A percentile compares a stretch with the other conserved stretches of the same genome.
Evolutionary conservation across 1,139 yeast genomes (phyloP).

Genomic region (Yamadazyma pseudoaaseri): DNA sequence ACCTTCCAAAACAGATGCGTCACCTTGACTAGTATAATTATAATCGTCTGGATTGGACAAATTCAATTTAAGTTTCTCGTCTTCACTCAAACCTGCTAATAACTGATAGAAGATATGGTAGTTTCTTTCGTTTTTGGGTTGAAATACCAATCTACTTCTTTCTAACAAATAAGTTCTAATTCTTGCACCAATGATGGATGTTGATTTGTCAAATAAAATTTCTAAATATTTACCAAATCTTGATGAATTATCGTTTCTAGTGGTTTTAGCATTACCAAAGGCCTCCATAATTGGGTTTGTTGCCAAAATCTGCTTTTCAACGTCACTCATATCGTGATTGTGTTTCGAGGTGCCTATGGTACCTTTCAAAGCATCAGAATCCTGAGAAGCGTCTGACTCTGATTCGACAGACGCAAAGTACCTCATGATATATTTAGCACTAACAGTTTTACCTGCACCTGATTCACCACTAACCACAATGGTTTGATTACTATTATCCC

Average conservation of each 20-base stretch:
- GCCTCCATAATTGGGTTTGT: conserved; percentile 99
- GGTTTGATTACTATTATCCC: conserved; percentile 83
- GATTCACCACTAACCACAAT: conserved; percentile 97
- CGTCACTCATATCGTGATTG: conserved; percentile 78
- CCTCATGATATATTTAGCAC: conserved; percentile 97
- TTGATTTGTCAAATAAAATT: conserved; percentile 71
- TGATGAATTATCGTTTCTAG: conserved; percentile 95
- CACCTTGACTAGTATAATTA: conserved; percentile 89
- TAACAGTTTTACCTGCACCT: conserved; percentile 98
- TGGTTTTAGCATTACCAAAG: conserved; percentile 97
- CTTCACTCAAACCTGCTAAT: conserved; percentile 70
- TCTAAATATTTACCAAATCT: conserved; percentile 96
- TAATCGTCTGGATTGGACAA: conserved; percentile 68
- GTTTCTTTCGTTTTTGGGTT: conserved; percentile 85
- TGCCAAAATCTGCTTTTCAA: conserved; percentile 92
- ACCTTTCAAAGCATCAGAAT: conserved; percentile 11
- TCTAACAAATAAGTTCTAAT: conserved; percentile 90
- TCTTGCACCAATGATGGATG: conserved; percentile 89
- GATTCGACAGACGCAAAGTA: conserved; percentile 92
- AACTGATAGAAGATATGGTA: conserved; percentile 95
- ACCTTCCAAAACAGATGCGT: conserved; percentile 67
- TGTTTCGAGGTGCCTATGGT: conserved; percentile 39
- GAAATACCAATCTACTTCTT: conserved; percentile 91
- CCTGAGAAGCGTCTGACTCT: conserved; percentile 20
- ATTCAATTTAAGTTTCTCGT: conserved; percentile 56